A percentile compares a stretch with the other conserved stretches of the same genome.
These are phyloP conservation scores for Oryza nivara DNA, from an alignment of 176 grass and related monocot species.

Conservation along the genomic window DNA sequence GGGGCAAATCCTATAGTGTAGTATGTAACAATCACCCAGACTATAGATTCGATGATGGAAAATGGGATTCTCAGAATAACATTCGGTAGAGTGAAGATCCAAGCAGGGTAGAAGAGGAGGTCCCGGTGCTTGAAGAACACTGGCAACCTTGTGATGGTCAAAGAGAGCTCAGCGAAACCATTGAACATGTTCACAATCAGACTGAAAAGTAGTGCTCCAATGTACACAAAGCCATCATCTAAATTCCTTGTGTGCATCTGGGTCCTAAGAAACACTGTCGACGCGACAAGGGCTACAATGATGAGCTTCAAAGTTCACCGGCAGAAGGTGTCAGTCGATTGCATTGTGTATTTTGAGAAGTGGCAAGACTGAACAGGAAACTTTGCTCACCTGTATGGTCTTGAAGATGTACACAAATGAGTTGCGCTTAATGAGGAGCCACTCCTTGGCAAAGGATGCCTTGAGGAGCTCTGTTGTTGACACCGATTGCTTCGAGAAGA, in stretches of 20 bases:
- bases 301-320: constrained; percentile 57
- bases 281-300: constrained; percentile 67
- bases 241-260: constrained; percentile 70
- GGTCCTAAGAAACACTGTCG: constrained; percentile 75
- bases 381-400: constrained; percentile 68
- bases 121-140: constrained; percentile 99
- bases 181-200: constrained; percentile 97
- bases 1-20: constrained; percentile 89
- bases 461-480: constrained; percentile 79
- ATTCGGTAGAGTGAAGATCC: constrained; percentile 86
- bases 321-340: constrained; percentile 14
- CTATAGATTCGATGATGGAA: constrained; percentile 80
- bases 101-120: constrained; percentile 94
- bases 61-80: constrained; percentile 80
- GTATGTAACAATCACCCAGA: constrained; percentile 86
- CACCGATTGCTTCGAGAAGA: constrained; percentile 74
- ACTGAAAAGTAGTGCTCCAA: constrained; percentile 80
- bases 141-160: constrained; percentile 81
- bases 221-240: constrained; percentile 74
- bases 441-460: constrained; percentile 88
- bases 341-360: neutral
- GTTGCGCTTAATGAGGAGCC: constrained; percentile 98
- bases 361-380: neutral
- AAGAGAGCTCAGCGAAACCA: constrained; percentile 89
- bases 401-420: constrained; percentile 97